A percentile compares a stretch with the other conserved stretches of the same genome.
phyloP scores from a whole-genome alignment of 192 early-diverging fungal genomes.

The Phlyctochytrium planicorne region DNA sequence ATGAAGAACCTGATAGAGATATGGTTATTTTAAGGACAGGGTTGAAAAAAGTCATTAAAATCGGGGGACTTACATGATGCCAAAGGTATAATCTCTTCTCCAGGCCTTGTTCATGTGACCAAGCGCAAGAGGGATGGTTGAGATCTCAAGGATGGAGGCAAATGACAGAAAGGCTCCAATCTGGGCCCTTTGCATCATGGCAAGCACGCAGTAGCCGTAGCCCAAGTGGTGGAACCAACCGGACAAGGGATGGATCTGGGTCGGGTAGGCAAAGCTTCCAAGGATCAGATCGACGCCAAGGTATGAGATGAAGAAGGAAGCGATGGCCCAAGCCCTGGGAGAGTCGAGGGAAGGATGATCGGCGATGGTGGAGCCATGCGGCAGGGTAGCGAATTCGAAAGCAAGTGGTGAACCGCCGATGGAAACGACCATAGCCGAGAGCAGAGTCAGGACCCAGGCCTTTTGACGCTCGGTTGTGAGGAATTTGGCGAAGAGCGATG shows the following conservation, averaged over 20 bases:
- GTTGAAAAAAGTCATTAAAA: no score
- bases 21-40: neutral
- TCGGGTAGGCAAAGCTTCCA: slow-evolving; percentile 51
- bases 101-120: slow-evolving; percentile 49
- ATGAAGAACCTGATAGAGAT: neutral
- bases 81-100: slow-evolving; percentile 54
- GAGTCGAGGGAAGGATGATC: slow-evolving; percentile 9
- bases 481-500: neutral
- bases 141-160: slow-evolving; percentile 47
- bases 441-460: slow-evolving; percentile 12
- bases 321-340: neutral
- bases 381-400: slow-evolving; percentile 5
- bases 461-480: slow-evolving; percentile 6
- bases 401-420: neutral
- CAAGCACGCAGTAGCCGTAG: slow-evolving; percentile 24
- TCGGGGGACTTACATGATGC: slow-evolving; percentile 33
- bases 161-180: neutral
- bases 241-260: slow-evolving; percentile 51
- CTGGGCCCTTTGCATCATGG: neutral
- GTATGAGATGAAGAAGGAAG: slow-evolving; percentile 51
- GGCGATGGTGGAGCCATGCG: neutral
- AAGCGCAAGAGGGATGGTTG: slow-evolving; percentile 57
- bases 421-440: slow-evolving; percentile 3
- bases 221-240: slow-evolving; percentile 65
- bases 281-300: slow-evolving; percentile 52